phyloP scores from a whole-genome alignment of 192 early-diverging fungal species.

The Blastocladiella britannica region DNA sequence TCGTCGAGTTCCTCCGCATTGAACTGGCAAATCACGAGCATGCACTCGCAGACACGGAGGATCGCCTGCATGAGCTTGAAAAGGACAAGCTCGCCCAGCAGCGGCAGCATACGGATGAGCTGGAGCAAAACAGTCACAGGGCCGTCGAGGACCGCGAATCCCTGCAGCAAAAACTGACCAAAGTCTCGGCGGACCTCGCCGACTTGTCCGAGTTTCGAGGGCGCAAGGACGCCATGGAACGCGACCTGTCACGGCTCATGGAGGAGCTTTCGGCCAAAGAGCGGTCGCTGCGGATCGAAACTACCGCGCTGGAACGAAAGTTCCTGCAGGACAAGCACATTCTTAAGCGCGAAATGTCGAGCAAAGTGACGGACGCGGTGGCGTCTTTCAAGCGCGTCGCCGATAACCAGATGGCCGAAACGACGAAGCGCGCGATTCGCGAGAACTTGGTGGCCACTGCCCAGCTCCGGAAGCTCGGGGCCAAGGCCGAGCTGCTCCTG shows the following conservation, averaged over 20 bases:
- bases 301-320: constrained; percentile 34
- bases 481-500: constrained; percentile 25
- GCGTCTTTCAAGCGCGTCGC: constrained; percentile 30
- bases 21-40: constrained; percentile 39
- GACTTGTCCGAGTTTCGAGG: constrained; percentile 22
- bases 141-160: constrained; percentile 16
- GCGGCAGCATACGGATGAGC: constrained; percentile 12
- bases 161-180: constrained; percentile 13
- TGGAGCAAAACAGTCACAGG: constrained; percentile 2
- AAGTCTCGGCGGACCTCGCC: constrained; percentile 25
- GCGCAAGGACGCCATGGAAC: constrained; percentile 28
- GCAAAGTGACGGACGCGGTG: constrained; percentile 37
- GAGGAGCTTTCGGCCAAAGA: constrained; percentile 23
- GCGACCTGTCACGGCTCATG: constrained; percentile 14
- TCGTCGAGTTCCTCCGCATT: constrained; percentile 42
- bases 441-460: constrained; percentile 38
- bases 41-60: constrained; percentile 20
- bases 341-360: constrained; percentile 38
- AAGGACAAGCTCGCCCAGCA: constrained; percentile 17
- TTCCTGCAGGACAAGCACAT: constrained; percentile 33
- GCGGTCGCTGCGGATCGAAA: constrained; percentile 22
- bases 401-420: constrained; percentile 45
- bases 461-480: constrained; percentile 33
- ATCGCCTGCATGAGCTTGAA: constrained; percentile 16
- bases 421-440: constrained; percentile 36